A percentile compares a stretch with the other conserved stretches of the same genome.
phyloP scores from a whole-genome alignment of 179 eudicot genomes.

The Patellifolia procumbens region DNA sequence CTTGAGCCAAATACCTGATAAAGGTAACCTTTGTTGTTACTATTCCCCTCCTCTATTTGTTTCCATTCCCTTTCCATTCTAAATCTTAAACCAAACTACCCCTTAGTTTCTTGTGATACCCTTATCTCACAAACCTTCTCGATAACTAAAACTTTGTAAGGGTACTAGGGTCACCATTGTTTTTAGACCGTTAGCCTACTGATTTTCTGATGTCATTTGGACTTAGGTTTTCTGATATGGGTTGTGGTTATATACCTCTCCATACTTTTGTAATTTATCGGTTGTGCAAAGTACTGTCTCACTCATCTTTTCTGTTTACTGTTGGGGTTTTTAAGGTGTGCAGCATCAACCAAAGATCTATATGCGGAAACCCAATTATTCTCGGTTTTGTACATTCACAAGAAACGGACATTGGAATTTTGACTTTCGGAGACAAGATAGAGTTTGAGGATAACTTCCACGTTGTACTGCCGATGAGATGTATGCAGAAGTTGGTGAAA shows the following conservation, averaged over 20 bases:
- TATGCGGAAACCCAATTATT: slow-evolving; percentile 39
- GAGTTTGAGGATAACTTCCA: slow-evolving; percentile 48
- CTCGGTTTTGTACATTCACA: slow-evolving; percentile 58
- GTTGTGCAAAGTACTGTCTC: background rate
- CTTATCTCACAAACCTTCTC: background rate
- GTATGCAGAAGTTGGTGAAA: slow-evolving; percentile 48
- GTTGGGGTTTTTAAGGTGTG: slow-evolving; percentile 44
- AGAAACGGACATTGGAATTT: slow-evolving; percentile 57
- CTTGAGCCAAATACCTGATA: too few relatives aligned
- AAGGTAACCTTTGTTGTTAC: too few relatives aligned
- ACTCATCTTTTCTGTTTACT: background rate
- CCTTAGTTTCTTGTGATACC: background rate
- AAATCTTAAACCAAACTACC: too few relatives aligned
- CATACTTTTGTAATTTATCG: too few relatives aligned
- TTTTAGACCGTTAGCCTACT: background rate
- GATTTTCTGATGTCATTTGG: background rate
- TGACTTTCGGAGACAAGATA: slow-evolving; percentile 33
- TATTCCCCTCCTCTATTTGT: too few relatives aligned
- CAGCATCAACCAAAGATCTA: slow-evolving; percentile 31
- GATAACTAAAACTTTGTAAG: background rate
- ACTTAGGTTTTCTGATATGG: background rate
- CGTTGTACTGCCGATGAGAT: slow-evolving; percentile 54
- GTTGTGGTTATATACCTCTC: too few relatives aligned
- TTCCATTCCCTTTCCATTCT: too few relatives aligned
- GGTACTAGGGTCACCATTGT: background rate